phyloP scores from a whole-genome alignment of 148 eudicot genomes.

The Fagopyrum homotropicum region DNA sequence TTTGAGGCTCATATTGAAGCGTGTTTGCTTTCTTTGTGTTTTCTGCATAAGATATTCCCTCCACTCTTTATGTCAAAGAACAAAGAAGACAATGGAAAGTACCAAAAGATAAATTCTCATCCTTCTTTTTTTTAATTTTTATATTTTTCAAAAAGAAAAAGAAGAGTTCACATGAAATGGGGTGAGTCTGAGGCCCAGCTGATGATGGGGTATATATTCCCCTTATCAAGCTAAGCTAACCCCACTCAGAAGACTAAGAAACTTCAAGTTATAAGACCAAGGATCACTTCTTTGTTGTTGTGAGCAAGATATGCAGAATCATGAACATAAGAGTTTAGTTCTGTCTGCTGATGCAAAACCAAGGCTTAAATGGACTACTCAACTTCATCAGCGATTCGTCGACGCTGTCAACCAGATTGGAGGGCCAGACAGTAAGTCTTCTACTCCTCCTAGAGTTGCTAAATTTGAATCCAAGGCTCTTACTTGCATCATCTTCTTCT shows the following conservation, averaged over 20 bases:
- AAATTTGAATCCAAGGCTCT: slow-evolving; percentile 9
- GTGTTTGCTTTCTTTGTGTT: slow-evolving; percentile 12
- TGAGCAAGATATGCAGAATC: slow-evolving; percentile 38
- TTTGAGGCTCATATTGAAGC: slow-evolving; percentile 3
- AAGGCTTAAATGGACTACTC: slow-evolving; percentile 92
- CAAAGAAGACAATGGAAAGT: neutral
- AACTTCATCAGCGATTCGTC: slow-evolving; percentile 67
- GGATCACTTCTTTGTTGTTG: slow-evolving; percentile 26
- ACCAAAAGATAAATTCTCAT: slow-evolving; percentile 5
- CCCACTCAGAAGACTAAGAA: slow-evolving; percentile 33
- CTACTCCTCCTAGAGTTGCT: slow-evolving; percentile 13
- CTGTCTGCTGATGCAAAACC: slow-evolving; percentile 92
- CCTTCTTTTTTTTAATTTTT: neutral
- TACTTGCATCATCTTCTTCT: neutral
- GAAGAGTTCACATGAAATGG: slow-evolving; percentile 6
- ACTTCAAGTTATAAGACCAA: slow-evolving; percentile 44
- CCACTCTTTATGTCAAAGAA: slow-evolving; percentile 27
- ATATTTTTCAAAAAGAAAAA: slow-evolving; percentile 16
- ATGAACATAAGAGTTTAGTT: slow-evolving; percentile 48
- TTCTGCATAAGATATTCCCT: slow-evolving; percentile 11
- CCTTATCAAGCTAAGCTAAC: slow-evolving; percentile 28
- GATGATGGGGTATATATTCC: slow-evolving; percentile 73
- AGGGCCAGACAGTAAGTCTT: slow-evolving; percentile 58
- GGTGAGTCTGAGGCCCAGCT: slow-evolving; percentile 47
- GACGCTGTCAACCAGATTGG: slow-evolving; percentile 76